A percentile compares a stretch with the other conserved stretches of the same genome.
phyloP scores from a whole-genome alignment of 495 filamentous ascomycete genomes.

The Hyaloscypha finlandica region DNA sequence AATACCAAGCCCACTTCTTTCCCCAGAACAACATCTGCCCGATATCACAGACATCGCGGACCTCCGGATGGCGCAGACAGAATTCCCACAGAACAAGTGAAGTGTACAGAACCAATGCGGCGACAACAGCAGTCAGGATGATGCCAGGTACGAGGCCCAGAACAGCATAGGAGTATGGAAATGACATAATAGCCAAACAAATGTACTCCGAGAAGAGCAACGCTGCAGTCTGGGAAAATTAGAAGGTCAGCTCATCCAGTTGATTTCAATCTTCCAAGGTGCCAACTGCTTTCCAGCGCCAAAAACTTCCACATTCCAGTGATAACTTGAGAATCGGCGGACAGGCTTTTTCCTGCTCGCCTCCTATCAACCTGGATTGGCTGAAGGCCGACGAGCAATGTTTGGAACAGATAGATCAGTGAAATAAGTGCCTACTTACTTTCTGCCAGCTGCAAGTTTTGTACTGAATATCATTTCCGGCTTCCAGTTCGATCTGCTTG shows the following conservation, averaged over 20 bases:
- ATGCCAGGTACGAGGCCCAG: slow-evolving; percentile 85
- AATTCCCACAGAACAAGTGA: slow-evolving; percentile 86
- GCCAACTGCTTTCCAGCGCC: slow-evolving; percentile 11
- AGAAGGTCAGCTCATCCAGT: neutral
- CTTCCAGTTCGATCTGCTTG: slow-evolving; percentile 77
- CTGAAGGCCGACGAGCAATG: neutral
- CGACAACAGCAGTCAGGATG: slow-evolving; percentile 77
- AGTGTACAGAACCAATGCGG: slow-evolving; percentile 76
- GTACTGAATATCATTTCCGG: slow-evolving; percentile 81
- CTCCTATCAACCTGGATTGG: too few relatives aligned
- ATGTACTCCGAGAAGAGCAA: slow-evolving; percentile 91
- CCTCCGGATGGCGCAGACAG: slow-evolving; percentile 82
- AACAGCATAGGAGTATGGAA: slow-evolving; percentile 85
- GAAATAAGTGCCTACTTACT: slow-evolving; percentile 45
- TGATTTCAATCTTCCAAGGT: neutral
- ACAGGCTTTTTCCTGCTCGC: too few relatives aligned
- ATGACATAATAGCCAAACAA: slow-evolving; percentile 92
- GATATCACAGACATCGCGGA: slow-evolving; percentile 88
- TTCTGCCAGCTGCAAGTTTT: slow-evolving; percentile 90
- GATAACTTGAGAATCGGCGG: too few relatives aligned
- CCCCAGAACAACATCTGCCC: slow-evolving; percentile 86
- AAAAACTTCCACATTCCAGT: neutral
- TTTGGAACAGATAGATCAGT: neutral
- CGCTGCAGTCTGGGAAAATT: slow-evolving; percentile 67
- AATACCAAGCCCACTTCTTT: slow-evolving; percentile 77